phyloP scores from a whole-genome alignment of 1,284 basidiomycete species.

The Ustilago sp. region DNA sequence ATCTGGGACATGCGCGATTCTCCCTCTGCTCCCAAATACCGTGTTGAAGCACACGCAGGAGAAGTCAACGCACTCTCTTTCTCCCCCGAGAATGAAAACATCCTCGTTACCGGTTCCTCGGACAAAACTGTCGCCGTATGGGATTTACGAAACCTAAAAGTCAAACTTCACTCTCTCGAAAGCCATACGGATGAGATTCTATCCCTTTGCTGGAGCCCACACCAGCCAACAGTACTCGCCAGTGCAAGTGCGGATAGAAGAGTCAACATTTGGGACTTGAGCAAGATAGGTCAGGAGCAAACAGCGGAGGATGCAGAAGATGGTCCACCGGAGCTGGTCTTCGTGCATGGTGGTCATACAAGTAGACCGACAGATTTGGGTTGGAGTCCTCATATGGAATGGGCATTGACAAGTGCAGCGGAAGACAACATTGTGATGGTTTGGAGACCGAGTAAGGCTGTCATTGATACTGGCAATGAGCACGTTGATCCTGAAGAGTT shows the following conservation, averaged over 20 bases:
- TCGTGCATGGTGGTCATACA: conserved; percentile 69
- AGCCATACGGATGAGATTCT: conserved; percentile 94
- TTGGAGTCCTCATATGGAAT: conserved; percentile 66
- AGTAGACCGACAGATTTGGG: conserved; percentile 64
- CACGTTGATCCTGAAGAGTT: conserved; percentile 38
- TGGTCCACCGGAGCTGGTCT: conserved; percentile 77
- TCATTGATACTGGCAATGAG: conserved; percentile 46
- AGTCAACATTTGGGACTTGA: conserved; percentile 94
- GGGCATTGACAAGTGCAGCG: conserved; percentile 63
- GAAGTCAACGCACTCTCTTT: conserved; percentile 94
- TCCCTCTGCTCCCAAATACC: conserved; percentile 75
- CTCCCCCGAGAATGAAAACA: conserved; percentile 83
- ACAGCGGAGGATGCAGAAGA: conserved; percentile 98
- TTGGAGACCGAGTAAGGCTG: conserved; percentile 55
- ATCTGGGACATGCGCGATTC: conserved; percentile 90
- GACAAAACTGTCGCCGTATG: conserved; percentile 95
- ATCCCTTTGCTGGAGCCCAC: conserved; percentile 93
- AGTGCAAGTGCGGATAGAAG: conserved; percentile 87
- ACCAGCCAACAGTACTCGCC: conserved; percentile 73
- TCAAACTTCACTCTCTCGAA: conserved; percentile 88
- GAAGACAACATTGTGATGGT: conserved; percentile 69
- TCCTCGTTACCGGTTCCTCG: conserved; percentile 91
- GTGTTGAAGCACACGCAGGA: conserved; percentile 82
- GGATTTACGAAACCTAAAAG: conserved; percentile 82
- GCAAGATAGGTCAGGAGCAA: conserved; percentile 92